Evolutionary conservation across 805 yeast species (phyloP), one percentile per base, ranked within the genome.

Genomic region (Pichia thaimueangensis): DNA sequence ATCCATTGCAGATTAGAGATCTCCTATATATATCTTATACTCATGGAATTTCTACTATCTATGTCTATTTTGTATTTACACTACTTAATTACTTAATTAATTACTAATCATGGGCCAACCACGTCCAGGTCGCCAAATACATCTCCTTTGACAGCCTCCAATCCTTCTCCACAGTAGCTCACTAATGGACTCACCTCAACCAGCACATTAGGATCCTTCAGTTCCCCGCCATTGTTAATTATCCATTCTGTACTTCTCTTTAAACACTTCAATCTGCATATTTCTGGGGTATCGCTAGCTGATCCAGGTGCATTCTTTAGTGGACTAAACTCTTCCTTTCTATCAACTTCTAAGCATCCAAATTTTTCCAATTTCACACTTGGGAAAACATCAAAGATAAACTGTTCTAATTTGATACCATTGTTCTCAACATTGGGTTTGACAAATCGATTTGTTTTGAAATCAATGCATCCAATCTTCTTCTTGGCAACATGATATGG

Each of bases 401-500:
- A 93, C 62, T 91, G 97, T 63, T 93, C 99, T 57, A 93, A 71
- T 62, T 93, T 93, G 58, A 91, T 80, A 33, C 97, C 98, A 61
- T 93, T 93, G 36, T 91, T 86, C 44, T 69, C 74, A 1, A 69
- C 52, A n/a, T 22, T 19, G 9, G 97, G 96, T 53, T 74, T 77
- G 23, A 68, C 55, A 30, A 65, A 58, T 39, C 67, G 59, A 24
- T 77, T 78, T 0, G 76, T 65, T 1, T 53, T 57, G 19, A 64
- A 50, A 53, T 80, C 78, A 38, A 76, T 72, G 41, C 62, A 65
- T 16, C 59, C 57, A 48, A 93, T 86, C 68, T 88, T 91, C 74
- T 93, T 93, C 59, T 73, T 76, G 19, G 99, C 98, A 58, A 91
- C 77, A 63, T 93, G 99, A 68, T 82, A 91, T n/a, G 97, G 97